Percentiles rank a stretch among this genome's conserved stretches.
phyloP scores from a whole-genome alignment of 2,329 filamentous ascomycete species.

The Colletotrichum sp. region DNA sequence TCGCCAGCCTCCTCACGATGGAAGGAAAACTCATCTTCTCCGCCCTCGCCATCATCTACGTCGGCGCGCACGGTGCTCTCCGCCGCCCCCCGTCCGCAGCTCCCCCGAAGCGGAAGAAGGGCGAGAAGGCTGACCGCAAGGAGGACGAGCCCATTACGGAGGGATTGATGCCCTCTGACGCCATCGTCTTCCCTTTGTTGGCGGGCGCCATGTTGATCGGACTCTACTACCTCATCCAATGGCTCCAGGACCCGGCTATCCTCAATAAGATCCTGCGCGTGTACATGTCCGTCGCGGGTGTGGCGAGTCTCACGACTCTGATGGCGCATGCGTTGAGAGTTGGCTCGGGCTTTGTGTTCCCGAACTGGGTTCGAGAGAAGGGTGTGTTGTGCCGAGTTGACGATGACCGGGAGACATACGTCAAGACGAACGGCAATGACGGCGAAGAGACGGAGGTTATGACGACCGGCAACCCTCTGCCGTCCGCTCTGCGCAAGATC shows the following conservation, averaged over 20 bases:
- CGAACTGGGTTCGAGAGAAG: constrained; percentile 65
- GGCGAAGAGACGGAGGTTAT: not conserved
- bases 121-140: constrained; percentile 32
- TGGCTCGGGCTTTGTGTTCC: constrained; percentile 72
- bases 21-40: constrained; percentile 61
- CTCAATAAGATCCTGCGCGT: constrained; percentile 82
- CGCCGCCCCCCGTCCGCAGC: constrained; percentile 82
- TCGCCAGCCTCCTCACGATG: constrained; percentile 27
- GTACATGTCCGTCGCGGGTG: constrained; percentile 82
- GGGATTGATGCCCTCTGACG: constrained; percentile 77
- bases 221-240: constrained; percentile 89
- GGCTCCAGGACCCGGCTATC: constrained; percentile 79
- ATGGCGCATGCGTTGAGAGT: constrained; percentile 75
- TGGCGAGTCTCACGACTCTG: constrained; percentile 78
- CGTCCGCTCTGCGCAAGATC: constrained; percentile 27
- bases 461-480: constrained; percentile 32
- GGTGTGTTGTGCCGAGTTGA: constrained; percentile 52
- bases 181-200: constrained; percentile 81
- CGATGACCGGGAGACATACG: constrained; percentile 42
- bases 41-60: constrained; percentile 82
- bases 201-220: constrained; percentile 74
- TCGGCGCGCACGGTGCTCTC: constrained; percentile 84
- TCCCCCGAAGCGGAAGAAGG: constrained; percentile 55
- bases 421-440: not conserved
- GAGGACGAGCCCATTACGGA: constrained; percentile 48